A percentile compares a stretch with the other conserved stretches of the same genome.
Evolutionary conservation across 83 land plant species (phyloP).

Genomic region (Picea abies): DNA sequence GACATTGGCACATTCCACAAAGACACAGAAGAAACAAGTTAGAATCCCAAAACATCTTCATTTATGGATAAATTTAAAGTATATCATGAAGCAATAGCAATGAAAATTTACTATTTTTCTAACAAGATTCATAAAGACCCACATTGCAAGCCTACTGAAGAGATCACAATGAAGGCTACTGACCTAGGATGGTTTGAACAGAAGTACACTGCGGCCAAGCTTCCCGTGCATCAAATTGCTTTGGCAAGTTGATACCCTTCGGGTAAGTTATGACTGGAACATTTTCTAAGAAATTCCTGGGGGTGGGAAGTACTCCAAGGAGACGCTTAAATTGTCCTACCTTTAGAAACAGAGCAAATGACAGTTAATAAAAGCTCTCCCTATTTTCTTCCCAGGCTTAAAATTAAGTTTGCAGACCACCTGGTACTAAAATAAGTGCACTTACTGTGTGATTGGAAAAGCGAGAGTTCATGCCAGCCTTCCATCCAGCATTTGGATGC

Average conservation of each 20-base stretch:
- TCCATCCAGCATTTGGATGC: conserved; percentile 85
- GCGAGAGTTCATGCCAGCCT: conserved; percentile 71
- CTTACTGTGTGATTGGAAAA: conserved; percentile 80
- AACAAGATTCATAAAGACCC: not conserved
- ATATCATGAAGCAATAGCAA: too few relatives aligned
- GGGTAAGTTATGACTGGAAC: too few relatives aligned
- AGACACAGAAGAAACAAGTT: not conserved
- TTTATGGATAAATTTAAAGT: not conserved
- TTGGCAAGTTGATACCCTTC: too few relatives aligned
- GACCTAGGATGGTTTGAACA: too few relatives aligned
- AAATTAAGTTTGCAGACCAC: not conserved
- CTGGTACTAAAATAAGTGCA: not conserved
- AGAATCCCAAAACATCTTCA: not conserved
- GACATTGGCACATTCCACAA: not conserved
- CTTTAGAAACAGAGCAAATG: conserved; percentile 16
- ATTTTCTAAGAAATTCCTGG: conserved; percentile 14
- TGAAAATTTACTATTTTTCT: too few relatives aligned
- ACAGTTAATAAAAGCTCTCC: not conserved
- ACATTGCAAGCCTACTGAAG: too few relatives aligned
- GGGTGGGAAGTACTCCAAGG: conserved; percentile 56
- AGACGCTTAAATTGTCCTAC: conserved; percentile 50
- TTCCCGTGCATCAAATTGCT: too few relatives aligned
- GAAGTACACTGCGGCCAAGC: too few relatives aligned
- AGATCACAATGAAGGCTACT: too few relatives aligned
- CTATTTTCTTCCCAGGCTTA: not conserved